phyloP scores from a whole-genome alignment of 2,329 filamentous ascomycete genomes.

The Nemania diffusa region DNA sequence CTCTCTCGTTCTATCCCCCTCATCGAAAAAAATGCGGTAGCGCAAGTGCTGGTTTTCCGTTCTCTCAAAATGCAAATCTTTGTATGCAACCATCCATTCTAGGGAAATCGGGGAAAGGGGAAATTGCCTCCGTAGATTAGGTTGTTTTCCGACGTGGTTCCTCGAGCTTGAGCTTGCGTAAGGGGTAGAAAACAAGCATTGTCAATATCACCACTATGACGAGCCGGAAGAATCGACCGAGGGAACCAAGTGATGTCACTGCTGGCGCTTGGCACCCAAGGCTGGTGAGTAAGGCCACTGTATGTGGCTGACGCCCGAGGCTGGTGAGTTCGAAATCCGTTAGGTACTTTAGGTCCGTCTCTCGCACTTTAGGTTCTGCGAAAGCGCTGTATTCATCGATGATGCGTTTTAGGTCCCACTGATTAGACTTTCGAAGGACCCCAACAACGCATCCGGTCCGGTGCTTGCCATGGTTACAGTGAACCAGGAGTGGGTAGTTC shows the following conservation, averaged over 20 bases:
- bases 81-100: neutral
- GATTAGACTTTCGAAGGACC: conserved; percentile 77
- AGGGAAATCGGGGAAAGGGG: neutral
- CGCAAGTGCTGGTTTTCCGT: neutral
- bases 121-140: neutral
- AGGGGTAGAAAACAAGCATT: conserved; percentile 21
- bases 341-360: conserved; percentile 70
- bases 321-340: conserved; percentile 57
- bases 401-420: conserved; percentile 71
- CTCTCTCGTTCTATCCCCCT: conserved; percentile 17
- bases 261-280: conserved; percentile 41
- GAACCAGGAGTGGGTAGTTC: conserved; percentile 84
- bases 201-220: conserved; percentile 32
- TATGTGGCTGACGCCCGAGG: conserved; percentile 41
- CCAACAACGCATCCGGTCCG: conserved; percentile 91
- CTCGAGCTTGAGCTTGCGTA: conserved; percentile 24
- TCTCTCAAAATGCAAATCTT: neutral
- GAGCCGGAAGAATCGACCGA: conserved; percentile 36
- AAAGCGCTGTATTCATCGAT: conserved; percentile 79
- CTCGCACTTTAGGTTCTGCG: conserved; percentile 68
- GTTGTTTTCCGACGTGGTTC: neutral
- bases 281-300: conserved; percentile 18
- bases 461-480: conserved; percentile 96
- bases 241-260: neutral
- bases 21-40: neutral